Evolutionary conservation across 495 filamentous ascomycete species (phyloP).

Genomic region (Aspergillus sclerotioniger): DNA sequence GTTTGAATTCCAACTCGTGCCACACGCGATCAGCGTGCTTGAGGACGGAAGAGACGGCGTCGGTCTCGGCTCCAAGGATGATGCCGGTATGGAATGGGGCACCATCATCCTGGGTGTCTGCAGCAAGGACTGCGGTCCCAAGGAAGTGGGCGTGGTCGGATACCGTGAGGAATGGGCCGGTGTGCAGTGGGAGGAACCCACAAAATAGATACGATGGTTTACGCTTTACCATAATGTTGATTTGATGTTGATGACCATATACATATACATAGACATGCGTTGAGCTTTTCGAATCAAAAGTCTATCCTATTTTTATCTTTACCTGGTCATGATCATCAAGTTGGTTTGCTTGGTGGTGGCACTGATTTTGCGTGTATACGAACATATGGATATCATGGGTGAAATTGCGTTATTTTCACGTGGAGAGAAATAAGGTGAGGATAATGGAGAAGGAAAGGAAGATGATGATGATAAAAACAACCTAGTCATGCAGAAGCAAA

Average conservation of each 20-base stretch:
- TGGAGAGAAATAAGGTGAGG: neutral
- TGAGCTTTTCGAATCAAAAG: neutral
- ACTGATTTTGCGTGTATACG: neutral
- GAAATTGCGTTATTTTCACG: neutral
- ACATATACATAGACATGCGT: slow-evolving; percentile 6
- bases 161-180: slow-evolving; percentile 95
- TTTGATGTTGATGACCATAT: slow-evolving; percentile 17
- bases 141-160: slow-evolving; percentile 50
- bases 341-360: too few relatives aligned
- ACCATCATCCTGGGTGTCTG: slow-evolving; percentile 92
- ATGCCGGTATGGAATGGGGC: slow-evolving; percentile 98
- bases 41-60: slow-evolving; percentile 75
- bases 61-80: slow-evolving; percentile 39
- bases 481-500: slow-evolving; percentile 23
- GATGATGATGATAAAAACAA: slow-evolving; percentile 17
- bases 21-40: slow-evolving; percentile 84
- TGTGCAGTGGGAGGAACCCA: slow-evolving; percentile 91
- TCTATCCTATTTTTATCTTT: neutral
- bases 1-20: slow-evolving; percentile 91
- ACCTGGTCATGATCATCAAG: neutral
- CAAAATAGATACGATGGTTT: slow-evolving; percentile 24
- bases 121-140: slow-evolving; percentile 61
- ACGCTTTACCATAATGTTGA: slow-evolving; percentile 6
- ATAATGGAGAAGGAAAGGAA: slow-evolving; percentile 7
- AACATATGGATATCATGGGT: neutral